Evolutionary conservation across 2,329 filamentous ascomycete species (phyloP), one percentile per base, ranked within the genome.

Genomic region (Plectosphaerella plurivora): DNA sequence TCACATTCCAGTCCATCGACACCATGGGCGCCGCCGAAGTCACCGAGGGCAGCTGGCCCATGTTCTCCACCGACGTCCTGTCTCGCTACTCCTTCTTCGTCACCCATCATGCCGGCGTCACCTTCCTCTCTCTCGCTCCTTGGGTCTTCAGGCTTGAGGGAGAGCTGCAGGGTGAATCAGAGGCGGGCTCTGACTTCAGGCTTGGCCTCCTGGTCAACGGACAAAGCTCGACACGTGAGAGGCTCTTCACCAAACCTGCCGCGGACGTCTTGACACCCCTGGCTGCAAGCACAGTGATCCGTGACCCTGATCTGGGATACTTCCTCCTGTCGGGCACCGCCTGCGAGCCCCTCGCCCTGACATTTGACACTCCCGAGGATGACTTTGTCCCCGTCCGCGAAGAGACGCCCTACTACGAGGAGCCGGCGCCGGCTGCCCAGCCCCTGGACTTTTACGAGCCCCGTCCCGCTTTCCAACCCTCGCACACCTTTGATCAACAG

Each of bases 121-220:
- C 78, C 1, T 80, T 76, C 53, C 67, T 87, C 12, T 86, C 82
- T 2, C 70, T 87, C 35, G 69, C 78, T 2, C 75, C 82, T 2
- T 87, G 83, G 83, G 77, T 86, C 4, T 86, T 83, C 65, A 76
- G 82, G 2, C 72, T 87, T 0, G 83, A 86, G 63, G 75, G 77
- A 47, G 83, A 87, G 67, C 70, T 87, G 15, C 72, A 74, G 51
- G 77, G 73, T 11, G 76, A 80, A 51, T 77, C 78, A 1, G 76
- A 81, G 53, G 76, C 78, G 3, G 83, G 83, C 4, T 77, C 78
- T 2, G 81, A 86, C 53, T 84, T 86, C 62, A 74, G 83, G 57
- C 74, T 87, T 47, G 78, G 82, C 39, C 71, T 86, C 14, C 68
- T 86, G 25, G 79, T 78, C 52, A 81, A 81, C 55, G 78, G 80